A percentile compares a stretch with the other conserved stretches of the same genome.
Conservation (phyloP, 1,139 yeast species). For the Trichomonascaceae sp. region DNA sequence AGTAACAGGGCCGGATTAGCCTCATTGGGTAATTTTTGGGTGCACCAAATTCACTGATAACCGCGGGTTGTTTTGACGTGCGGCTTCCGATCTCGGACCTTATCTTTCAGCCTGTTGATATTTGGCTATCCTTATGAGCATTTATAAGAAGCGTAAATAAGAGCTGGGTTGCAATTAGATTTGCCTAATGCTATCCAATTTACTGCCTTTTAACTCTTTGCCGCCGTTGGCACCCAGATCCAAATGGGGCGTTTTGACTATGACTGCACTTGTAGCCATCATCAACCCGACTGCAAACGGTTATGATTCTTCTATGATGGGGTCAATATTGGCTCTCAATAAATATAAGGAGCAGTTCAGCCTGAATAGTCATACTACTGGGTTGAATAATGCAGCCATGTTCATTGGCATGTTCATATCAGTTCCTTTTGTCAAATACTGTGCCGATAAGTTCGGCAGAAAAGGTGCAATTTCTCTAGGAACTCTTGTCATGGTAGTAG, state of each 20-base stretch:
- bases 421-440: conserved; percentile 1
- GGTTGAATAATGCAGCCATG: conserved; percentile 8
- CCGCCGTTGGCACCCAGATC: background rate
- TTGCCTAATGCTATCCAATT: background rate
- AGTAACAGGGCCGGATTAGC: background rate
- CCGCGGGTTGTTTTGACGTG: background rate
- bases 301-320: conserved; percentile 10
- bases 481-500: conserved; percentile 38
- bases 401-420: conserved; percentile 8
- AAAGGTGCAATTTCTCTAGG: conserved; percentile 30
- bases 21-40: background rate
- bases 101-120: background rate
- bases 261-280: conserved; percentile 2
- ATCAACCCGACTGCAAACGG: conserved; percentile 9
- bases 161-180: background rate
- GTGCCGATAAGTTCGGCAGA: conserved; percentile 13
- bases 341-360: conserved; percentile 3
- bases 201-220: background rate
- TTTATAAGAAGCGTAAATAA: background rate
- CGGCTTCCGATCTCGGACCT: background rate
- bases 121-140: background rate
- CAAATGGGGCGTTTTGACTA: background rate
- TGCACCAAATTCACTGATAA: background rate
- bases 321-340: background rate
- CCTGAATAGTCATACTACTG: conserved; percentile 8